Evolutionary conservation across 108 stramenopile species (phyloP).

Genomic region (Pseudonitzschia pungens): DNA sequence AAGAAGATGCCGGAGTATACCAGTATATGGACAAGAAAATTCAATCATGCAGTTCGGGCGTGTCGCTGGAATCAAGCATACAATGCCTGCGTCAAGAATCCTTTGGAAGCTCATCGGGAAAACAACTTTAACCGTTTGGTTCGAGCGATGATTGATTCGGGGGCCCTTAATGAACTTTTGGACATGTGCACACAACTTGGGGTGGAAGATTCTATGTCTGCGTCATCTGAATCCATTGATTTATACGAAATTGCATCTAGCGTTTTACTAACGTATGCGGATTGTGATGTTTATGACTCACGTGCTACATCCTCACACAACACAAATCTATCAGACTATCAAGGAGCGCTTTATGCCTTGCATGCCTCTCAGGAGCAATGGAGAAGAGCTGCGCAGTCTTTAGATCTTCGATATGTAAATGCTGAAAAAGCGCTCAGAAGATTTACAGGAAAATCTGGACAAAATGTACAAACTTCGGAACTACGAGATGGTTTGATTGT

Average conservation of each 20-base stretch:
- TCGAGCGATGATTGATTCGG: conserved; percentile 73
- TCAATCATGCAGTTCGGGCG: conserved; percentile 52
- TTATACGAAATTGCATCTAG: conserved; percentile 67
- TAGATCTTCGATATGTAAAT: conserved; percentile 57
- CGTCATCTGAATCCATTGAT: conserved; percentile 41
- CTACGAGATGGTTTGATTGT: conserved; percentile 52
- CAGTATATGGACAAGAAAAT: conserved; percentile 58
- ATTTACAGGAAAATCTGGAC: conserved; percentile 8
- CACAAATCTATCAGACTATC: conserved; percentile 52
- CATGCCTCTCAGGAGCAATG: conserved; percentile 77
- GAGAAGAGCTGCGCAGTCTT: conserved; percentile 73
- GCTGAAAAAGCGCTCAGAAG: conserved; percentile 40
- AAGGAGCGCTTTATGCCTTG: conserved; percentile 73
- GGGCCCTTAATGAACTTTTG: conserved; percentile 61
- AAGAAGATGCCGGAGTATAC: conserved; percentile 52
- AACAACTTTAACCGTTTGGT: conserved; percentile 57
- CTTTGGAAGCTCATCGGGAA: conserved; percentile 32
- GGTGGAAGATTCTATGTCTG: conserved; percentile 7
- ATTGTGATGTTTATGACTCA: conserved; percentile 33
- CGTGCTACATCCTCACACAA: conserved; percentile 35
- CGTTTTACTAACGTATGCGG: conserved; percentile 41
- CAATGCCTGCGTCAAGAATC: conserved; percentile 56
- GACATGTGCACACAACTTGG: conserved; percentile 52
- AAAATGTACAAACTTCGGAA: conserved; percentile 17
- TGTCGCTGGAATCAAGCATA: conserved; percentile 69